Evolutionary conservation across 306 rosid genomes (phyloP), one percentile per base, ranked within the genome.

Genomic region (Medicago ruthenica): DNA sequence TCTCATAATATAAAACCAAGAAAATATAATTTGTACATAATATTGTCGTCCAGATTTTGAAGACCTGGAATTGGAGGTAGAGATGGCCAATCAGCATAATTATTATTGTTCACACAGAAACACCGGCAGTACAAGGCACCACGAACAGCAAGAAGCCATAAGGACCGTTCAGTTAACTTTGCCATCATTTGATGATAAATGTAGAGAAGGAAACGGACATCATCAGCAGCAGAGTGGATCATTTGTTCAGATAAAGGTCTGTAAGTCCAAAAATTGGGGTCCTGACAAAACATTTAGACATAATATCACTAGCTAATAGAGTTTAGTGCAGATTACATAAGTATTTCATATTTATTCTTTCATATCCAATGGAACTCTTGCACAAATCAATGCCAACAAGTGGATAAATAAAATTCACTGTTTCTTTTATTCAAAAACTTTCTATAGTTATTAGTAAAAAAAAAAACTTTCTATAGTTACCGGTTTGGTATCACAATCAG

Each of bases 161-260:
- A 75, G 57, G 98, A 86, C 69, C 80, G 79, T 54, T 87, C 92
- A 77, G 70, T 96, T 79, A 92, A 62, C 85, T 90, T 96, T 77
- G 74, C 90, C 96, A 89, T 92, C 96, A 96, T 90, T 86, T 75
- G 93, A 84, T 86, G 89, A 84, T 96, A 89, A 71, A 96, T 85
- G 88, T 84, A 87, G 57, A 86, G 98, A 76, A 96, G 99, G 83
- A 92, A 96, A 76, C 99, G 98, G 64, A 96, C 99, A 79, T 96
- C 97, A 82, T 90, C 99, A 45, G 99, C 91, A 3, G 99, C 99
- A 59, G 97, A 87, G 41, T 93, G 98, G 82, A 96, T 86, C 99
- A 96, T 96, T 82, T 36, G 83, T 84, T 96, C 98, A 67, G 99
- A 89, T 73, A 96, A 78, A 76, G 99, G 99, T 77, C 99, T 85